phyloP scores from a whole-genome alignment of 495 filamentous ascomycete genomes.

The Recurvomyces mirabilis region DNA sequence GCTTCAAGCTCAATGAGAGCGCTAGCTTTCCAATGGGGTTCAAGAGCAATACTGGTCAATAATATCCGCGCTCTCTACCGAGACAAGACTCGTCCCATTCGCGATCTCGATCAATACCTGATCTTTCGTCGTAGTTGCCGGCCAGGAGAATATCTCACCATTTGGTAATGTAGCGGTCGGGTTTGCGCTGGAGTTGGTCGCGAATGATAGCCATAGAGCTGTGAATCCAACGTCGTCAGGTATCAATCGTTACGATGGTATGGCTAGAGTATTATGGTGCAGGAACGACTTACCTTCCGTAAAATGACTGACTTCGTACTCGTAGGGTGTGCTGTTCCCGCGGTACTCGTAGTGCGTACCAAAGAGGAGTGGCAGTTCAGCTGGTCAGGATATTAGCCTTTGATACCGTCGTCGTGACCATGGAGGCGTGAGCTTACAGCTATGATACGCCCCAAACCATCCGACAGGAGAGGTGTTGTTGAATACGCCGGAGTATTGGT shows the following conservation, averaged over 20 bases:
- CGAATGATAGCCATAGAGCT: neutral
- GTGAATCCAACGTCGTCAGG: neutral
- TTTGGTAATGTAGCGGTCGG: neutral
- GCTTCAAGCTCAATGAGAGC: too few relatives aligned
- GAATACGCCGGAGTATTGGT: conserved; percentile 30
- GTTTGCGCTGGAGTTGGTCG: neutral
- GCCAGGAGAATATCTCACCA: neutral
- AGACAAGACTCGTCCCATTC: neutral
- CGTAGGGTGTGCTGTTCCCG: conserved; percentile 15
- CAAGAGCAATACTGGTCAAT: neutral
- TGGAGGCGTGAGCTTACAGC: neutral
- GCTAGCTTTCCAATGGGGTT: too few relatives aligned
- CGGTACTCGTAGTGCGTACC: conserved; percentile 15
- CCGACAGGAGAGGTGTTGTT: conserved; percentile 25
- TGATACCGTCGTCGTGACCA: neutral
- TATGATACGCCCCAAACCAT: conserved; percentile 31
- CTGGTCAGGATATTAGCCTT: neutral
- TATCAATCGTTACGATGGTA: neutral
- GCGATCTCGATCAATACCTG: neutral
- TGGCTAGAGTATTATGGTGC: neutral
- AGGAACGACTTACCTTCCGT: neutral
- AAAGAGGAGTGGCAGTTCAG: conserved; percentile 22
- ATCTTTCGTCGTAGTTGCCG: neutral
- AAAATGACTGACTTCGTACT: conserved; percentile 9
- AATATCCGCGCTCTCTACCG: neutral